Conservation (phyloP, 2,329 filamentous ascomycete species). For the Sarocladiaceae sp. region DNA sequence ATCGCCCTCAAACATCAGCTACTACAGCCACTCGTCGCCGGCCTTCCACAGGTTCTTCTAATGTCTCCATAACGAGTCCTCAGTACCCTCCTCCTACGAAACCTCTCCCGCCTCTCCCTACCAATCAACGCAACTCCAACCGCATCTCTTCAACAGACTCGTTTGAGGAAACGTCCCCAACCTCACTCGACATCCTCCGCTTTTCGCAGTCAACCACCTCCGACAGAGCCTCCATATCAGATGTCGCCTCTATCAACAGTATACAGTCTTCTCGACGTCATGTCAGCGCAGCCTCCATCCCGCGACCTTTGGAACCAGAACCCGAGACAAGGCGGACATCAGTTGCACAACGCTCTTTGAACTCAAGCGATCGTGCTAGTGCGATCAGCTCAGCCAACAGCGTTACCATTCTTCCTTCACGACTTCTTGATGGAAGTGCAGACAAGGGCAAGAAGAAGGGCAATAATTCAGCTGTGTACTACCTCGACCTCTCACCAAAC, state of each 20-base stretch:
- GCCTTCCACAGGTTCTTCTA: background rate
- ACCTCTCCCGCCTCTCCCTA: background rate
- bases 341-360: background rate
- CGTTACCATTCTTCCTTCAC: background rate
- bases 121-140: background rate
- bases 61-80: background rate
- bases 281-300: background rate
- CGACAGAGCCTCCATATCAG: slow-evolving; percentile 1
- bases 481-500: slow-evolving; percentile 29
- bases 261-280: background rate
- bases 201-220: slow-evolving; percentile 8
- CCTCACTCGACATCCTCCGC: slow-evolving; percentile 1
- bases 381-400: slow-evolving; percentile 3
- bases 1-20: background rate
- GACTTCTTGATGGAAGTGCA: slow-evolving; percentile 14
- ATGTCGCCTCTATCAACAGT: slow-evolving; percentile 4
- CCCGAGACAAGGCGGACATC: background rate
- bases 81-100: background rate
- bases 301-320: background rate
- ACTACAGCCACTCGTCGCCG: background rate
- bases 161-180: background rate
- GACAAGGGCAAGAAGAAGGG: slow-evolving; percentile 22
- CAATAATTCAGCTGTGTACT: slow-evolving; percentile 23
- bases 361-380: background rate
- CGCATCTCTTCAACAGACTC: slow-evolving; percentile 1